Evolutionary conservation across 371 early-diverging fungal species (phyloP).

Genomic region (Dinochytrium kinnereticum): DNA sequence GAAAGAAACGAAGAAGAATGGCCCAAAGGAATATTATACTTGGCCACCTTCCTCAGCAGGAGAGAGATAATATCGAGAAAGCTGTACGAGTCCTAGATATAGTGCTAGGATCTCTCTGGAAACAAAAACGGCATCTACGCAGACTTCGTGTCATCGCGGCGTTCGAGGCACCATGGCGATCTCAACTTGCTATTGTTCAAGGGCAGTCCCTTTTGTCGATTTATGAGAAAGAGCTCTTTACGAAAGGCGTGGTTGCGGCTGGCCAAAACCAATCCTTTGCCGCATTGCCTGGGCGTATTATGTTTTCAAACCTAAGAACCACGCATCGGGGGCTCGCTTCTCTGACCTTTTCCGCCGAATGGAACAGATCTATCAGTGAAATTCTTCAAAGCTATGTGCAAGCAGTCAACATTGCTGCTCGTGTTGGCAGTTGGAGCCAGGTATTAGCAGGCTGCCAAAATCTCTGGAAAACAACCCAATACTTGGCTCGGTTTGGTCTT

Average conservation of each 20-base stretch:
- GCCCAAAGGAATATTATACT: conserved; percentile 27
- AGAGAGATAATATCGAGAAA: conserved; percentile 37
- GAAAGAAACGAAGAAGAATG: conserved; percentile 25
- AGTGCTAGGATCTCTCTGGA: conserved; percentile 25
- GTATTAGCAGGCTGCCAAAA: conserved; percentile 26
- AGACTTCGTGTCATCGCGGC: conserved; percentile 37
- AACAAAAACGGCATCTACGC: conserved; percentile 30
- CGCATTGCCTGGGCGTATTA: not conserved
- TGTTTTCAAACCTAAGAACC: not conserved
- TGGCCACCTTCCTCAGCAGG: conserved; percentile 13
- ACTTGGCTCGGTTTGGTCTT: conserved; percentile 18
- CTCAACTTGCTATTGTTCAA: conserved; percentile 26
- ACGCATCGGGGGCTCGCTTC: not conserved
- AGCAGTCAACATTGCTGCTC: conserved; percentile 37
- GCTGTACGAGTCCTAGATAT: conserved; percentile 28
- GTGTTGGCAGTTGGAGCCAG: conserved; percentile 37
- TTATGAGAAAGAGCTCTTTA: conserved; percentile 31
- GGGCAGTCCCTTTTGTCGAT: conserved; percentile 30
- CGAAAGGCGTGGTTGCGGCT: not conserved
- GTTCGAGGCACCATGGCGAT: conserved; percentile 36
- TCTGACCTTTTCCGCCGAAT: not conserved
- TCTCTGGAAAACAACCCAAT: conserved; percentile 31
- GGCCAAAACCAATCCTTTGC: conserved; percentile 17
- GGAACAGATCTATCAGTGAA: conserved; percentile 27
- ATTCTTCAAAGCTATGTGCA: conserved; percentile 46